phyloP scores from a whole-genome alignment of 176 grass and related monocot genomes.

The Puya raimondii region DNA sequence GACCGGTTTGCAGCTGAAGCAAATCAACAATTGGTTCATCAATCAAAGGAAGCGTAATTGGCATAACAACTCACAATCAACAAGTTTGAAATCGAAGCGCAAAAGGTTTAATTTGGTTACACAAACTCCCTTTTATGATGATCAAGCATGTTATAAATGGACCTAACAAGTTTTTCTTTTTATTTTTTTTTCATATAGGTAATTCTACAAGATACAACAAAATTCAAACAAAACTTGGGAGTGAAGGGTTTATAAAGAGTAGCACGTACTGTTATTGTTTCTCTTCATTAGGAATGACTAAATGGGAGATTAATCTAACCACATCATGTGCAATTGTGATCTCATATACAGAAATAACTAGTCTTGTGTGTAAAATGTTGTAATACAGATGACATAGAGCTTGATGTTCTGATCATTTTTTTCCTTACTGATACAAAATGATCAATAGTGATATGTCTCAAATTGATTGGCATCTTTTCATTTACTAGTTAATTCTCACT shows the following conservation, averaged over 20 bases:
- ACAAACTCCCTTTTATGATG: no score
- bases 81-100: constrained; percentile 95
- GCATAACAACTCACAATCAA: constrained; percentile 92
- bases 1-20: constrained; percentile 93
- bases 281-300: constrained; percentile 39
- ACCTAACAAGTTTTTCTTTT: no score
- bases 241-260: no score
- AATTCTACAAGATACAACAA: constrained; percentile 15
- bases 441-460: no score
- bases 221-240: background rate
- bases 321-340: constrained; percentile 27
- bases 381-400: background rate
- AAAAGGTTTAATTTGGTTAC: constrained; percentile 46
- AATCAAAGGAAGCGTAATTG: constrained; percentile 99
- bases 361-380: background rate
- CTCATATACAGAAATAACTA: constrained; percentile 30
- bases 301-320: constrained; percentile 49
- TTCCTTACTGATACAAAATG: no score
- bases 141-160: no score
- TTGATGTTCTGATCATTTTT: no score
- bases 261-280: constrained; percentile 9
- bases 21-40: constrained; percentile 99
- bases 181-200: constrained; percentile 14
- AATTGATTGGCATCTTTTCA: no score
- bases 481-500: no score